phyloP scores from a whole-genome alignment of 1,284 basidiomycete genomes.

The Ustilago loliicola region DNA sequence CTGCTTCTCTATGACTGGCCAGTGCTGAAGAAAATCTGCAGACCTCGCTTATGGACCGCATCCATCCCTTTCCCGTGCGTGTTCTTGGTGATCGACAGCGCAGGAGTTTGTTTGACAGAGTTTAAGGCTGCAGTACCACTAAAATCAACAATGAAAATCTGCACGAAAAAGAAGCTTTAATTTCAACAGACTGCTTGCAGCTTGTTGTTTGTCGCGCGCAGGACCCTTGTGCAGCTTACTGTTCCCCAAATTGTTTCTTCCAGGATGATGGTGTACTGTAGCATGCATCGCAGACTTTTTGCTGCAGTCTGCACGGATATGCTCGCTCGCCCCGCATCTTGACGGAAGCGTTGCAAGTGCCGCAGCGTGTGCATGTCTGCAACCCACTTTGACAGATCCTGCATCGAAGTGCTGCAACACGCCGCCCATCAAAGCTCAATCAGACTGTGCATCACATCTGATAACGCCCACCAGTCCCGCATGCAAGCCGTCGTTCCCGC shows the following conservation, averaged over 20 bases:
- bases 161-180: constrained; percentile 4
- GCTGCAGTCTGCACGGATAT: background rate
- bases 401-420: background rate
- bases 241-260: no score
- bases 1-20: background rate
- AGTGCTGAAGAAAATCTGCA: background rate
- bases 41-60: constrained; percentile 3
- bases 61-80: constrained; percentile 7
- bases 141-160: constrained; percentile 1
- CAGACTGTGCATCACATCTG: background rate
- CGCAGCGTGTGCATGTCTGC: background rate
- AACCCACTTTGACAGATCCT: background rate
- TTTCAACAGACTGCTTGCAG: constrained; percentile 3
- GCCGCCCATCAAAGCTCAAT: background rate
- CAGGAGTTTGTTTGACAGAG: constrained; percentile 4
- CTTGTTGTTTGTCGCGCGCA: background rate
- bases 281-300: background rate
- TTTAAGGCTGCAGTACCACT: constrained; percentile 6
- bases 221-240: no score
- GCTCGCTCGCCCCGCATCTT: background rate
- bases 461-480: background rate
- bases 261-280: background rate
- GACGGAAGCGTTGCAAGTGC: background rate
- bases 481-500: background rate
- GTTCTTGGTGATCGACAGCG: constrained; percentile 13